Percentiles rank a stretch among this genome's conserved stretches.
Conservation (phyloP, 23 red algal species). For the Gracilaria domingensis region DNA sequence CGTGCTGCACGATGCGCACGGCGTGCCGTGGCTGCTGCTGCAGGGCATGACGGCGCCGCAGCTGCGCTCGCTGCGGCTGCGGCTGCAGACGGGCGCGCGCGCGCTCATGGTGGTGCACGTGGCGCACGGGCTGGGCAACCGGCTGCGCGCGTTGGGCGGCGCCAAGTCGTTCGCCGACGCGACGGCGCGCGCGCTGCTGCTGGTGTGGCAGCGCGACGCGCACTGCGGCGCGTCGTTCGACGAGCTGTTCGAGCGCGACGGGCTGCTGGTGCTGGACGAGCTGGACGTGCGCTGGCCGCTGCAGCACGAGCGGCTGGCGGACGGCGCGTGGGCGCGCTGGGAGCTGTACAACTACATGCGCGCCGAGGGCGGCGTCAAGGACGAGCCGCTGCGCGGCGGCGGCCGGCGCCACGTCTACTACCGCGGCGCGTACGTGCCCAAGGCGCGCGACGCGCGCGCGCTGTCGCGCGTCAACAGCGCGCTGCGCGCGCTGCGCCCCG, state of each 20-base stretch:
- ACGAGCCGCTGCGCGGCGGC: conserved; percentile 14
- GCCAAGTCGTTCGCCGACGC: conserved; percentile 40
- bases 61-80: neutral
- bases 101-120: conserved; percentile 69
- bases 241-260: conserved; percentile 69
- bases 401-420: conserved; percentile 55
- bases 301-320: conserved; percentile 1
- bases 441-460: neutral
- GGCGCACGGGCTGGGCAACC: conserved; percentile 73
- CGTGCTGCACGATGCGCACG: conserved; percentile 49
- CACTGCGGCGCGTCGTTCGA: conserved; percentile 64
- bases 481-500: conserved; percentile 44
- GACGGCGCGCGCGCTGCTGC: conserved; percentile 38
- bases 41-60: conserved; percentile 8
- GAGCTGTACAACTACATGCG: conserved; percentile 72
- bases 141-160: conserved; percentile 49
- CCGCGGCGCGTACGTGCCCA: conserved; percentile 68
- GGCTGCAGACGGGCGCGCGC: neutral
- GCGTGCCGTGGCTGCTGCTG: conserved; percentile 47
- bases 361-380: conserved; percentile 50
- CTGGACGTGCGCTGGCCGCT: conserved; percentile 19
- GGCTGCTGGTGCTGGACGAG: conserved; percentile 14
- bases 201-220: conserved; percentile 69
- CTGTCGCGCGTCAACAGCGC: conserved; percentile 50
- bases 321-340: conserved; percentile 44